phyloP scores from a whole-genome alignment of 768 basidiomycete species.

The Mycena galopus region DNA sequence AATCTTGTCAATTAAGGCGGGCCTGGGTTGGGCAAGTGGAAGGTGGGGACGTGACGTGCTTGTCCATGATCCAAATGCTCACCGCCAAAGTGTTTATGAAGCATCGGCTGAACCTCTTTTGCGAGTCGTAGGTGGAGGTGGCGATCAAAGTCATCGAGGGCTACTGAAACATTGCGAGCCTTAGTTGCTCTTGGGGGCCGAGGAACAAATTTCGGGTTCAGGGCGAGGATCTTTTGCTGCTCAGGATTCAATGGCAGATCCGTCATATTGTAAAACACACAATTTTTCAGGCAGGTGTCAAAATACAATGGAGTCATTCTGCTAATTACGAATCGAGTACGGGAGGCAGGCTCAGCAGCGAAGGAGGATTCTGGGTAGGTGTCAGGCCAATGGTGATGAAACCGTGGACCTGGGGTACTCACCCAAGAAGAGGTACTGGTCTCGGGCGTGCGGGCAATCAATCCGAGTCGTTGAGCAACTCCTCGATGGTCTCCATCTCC shows the following conservation, averaged over 20 bases:
- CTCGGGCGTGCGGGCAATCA: background rate
- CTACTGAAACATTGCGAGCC: background rate
- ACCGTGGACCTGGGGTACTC: constrained; percentile 6
- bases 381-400: constrained; percentile 23
- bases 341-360: background rate
- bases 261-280: constrained; percentile 30
- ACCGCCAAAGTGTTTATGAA: constrained; percentile 19
- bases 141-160: constrained; percentile 18
- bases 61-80: constrained; percentile 16
- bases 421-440: constrained; percentile 1
- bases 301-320: constrained; percentile 28
- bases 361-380: constrained; percentile 28
- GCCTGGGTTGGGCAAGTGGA: constrained; percentile 30
- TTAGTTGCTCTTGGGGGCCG: constrained; percentile 8
- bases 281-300: constrained; percentile 28
- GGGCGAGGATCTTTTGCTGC: constrained; percentile 26
- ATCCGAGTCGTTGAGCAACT: background rate
- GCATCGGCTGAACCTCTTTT: constrained; percentile 9
- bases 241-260: constrained; percentile 19
- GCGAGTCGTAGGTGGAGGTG: constrained; percentile 9
- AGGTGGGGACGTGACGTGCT: constrained; percentile 22
- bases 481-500: background rate
- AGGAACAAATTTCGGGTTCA: constrained; percentile 30
- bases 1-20: constrained; percentile 7
- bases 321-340: constrained; percentile 21